Conservation (phyloP, 2,329 filamentous ascomycete species). For the Fusarium pininemorale region DNA sequence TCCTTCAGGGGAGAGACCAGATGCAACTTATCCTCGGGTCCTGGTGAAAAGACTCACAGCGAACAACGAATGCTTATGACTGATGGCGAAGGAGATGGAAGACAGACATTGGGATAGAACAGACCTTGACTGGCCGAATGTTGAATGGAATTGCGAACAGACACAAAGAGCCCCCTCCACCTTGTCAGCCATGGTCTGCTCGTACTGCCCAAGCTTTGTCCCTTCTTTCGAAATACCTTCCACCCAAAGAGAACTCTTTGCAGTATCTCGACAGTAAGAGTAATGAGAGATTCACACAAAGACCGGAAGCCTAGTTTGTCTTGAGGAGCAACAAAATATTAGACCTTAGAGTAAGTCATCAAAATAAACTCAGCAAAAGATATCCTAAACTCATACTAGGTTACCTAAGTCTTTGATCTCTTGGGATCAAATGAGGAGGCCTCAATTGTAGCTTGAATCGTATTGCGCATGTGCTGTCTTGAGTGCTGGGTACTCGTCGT, state of each 20-base stretch:
- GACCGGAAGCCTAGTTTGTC: not conserved
- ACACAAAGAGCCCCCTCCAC: no score
- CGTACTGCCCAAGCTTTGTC: not conserved
- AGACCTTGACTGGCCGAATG: fast-evolving
- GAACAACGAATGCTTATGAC: not conserved
- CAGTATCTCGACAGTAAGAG: not conserved
- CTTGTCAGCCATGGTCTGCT: not conserved
- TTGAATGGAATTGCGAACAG: fast-evolving
- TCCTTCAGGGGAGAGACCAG: not conserved
- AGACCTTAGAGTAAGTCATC: not conserved
- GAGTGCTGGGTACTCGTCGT: no score
- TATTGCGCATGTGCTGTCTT: not conserved
- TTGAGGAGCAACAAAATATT: not conserved
- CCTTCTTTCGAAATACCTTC: not conserved
- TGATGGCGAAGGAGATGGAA: not conserved
- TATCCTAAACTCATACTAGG: not conserved
- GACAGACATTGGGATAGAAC: not conserved
- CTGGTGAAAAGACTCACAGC: not conserved
- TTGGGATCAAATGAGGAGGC: not conserved
- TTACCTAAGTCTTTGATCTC: fast-evolving
- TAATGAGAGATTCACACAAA: not conserved
- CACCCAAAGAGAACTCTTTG: not conserved
- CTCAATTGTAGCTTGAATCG: fast-evolving
- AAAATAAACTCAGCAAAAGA: not conserved
- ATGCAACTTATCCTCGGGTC: not conserved